A percentile compares a stretch with the other conserved stretches of the same genome.
Evolutionary conservation across 148 eudicot genomes (phyloP).

Genomic region (Rhododendron molle): DNA sequence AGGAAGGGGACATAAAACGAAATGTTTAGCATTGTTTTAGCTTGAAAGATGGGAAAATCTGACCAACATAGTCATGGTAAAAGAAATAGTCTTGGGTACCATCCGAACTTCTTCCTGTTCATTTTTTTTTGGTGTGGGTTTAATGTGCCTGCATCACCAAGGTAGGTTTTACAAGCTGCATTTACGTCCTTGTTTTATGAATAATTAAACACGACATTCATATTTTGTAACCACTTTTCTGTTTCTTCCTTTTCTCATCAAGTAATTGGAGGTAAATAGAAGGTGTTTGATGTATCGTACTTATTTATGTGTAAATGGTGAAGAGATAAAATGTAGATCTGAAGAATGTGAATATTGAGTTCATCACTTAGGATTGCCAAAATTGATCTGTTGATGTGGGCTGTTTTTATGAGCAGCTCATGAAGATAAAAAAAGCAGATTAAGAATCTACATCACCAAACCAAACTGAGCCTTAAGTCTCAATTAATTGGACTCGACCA

Average conservation of each 20-base stretch:
- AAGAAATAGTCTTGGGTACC: not conserved
- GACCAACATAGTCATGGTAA: not conserved
- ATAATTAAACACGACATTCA: not conserved
- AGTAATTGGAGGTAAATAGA: not conserved
- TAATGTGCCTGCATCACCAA: not conserved
- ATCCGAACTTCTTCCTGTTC: not conserved
- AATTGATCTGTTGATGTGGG: not conserved
- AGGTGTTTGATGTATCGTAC: not conserved
- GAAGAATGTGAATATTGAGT: not conserved
- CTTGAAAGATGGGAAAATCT: conserved; percentile 5
- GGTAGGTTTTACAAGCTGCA: not conserved
- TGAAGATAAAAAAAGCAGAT: not conserved
- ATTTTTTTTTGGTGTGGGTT: not conserved
- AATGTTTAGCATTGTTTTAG: not conserved
- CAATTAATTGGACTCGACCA: not conserved
- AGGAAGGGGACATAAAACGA: not conserved
- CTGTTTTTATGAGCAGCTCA: not conserved
- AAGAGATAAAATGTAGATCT: not conserved
- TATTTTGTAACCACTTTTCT: not conserved
- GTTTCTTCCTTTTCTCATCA: not conserved
- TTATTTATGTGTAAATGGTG: not conserved
- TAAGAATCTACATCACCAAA: not conserved
- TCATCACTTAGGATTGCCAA: not conserved
- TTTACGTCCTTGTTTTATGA: not conserved
- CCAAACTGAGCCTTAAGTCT: not conserved